Base-by-base conservation (phyloP, 164 flowering plant species). In the Chloranthus sessilifolius region DNA sequence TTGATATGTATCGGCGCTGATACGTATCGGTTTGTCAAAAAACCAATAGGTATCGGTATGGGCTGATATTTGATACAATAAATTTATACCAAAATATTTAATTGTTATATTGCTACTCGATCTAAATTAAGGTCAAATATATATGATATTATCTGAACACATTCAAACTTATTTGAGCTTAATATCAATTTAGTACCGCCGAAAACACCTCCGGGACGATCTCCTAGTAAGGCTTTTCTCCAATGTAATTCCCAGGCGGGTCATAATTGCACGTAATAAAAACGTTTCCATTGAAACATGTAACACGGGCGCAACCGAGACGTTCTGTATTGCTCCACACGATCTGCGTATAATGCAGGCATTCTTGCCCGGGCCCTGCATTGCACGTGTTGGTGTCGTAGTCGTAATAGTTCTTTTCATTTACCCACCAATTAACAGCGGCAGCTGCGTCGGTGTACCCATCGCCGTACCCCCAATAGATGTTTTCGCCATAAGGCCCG, bases 401-500 rank as follows among this genome's bases (percentile, higher is more conserved):
- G 23, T 62, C 59, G 21, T 53, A 64, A 24, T 8, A 19, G 0
- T 16, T 3, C 43, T 53, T 61, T 52, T 54, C 66, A 5, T n/a
- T 11, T 5, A 31, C 38, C 64, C 64, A 59, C 11, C 0, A 31
- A 16, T 25, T 26, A 34, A 55, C n/a, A 2, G 58, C 55, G 1
- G 47, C 53, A 3, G 12, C 43, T 0, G 52, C 60, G 2, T 25
- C 34, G 0, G 16, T 30, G 35, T 2, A 29, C 1, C 47, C 40
- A 0, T 10, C 43, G 24, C 61, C 64, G 1, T 12, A 9, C 2
- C 61, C 57, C 69, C 37, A 36, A 22, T 39, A 43, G 33, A 58
- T 34, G 45, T 60, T 65, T 56, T 65, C 69, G 11, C 69, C 69
- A 28, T 65, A 65, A 1, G 53, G 64, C 3, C 69, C 61, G 12